Base-by-base conservation (phyloP, 169 alveolate genomes). In the Plasmodium gonderi region DNA sequence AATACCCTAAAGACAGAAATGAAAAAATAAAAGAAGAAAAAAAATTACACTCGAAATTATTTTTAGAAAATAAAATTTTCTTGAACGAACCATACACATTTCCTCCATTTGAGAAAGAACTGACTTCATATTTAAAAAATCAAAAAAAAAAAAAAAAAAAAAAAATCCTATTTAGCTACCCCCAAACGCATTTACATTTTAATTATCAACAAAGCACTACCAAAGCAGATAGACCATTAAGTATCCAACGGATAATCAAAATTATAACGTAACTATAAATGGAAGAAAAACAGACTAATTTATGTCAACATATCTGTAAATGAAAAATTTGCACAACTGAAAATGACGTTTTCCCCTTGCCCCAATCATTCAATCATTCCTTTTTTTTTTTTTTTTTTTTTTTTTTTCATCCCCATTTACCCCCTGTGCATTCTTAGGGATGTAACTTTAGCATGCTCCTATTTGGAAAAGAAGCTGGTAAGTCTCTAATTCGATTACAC, bases 361-460 rank as follows among this genome's bases (percentile, higher is more conserved):
- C n/a, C n/a, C n/a, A n/a, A n/a, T n/a, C n/a, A n/a, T n/a, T 67
- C 33, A 81, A 5, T 2, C 76, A 31, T 54, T 60, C 79, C 47
- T 45, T 14, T 36, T 83, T 78, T 26, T 45, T 78, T 38, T 60
- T 17, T 7, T 69, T 79, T 29, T 51, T 64, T 45, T 83, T 67
- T 36, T 65, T 64, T 47, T 36, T 72, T 29, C 69, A 40, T 23
- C 33, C 26, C 17, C 17, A 11, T 60, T 60, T 36, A 0, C 72
- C 36, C 17, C 33, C 36, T 9, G 31, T 36, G 31, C 72, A 36
- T n/a, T n/a, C n/a, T n/a, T 31, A 78, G 94, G 31, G 94, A 77
- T 49, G 74, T 91, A 4, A 85, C 94, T 17, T 29, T 91, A 29
- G 94, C 91, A 17, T 91, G 94, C 85, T 74, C 92, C 8, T 91